Percentiles rank a stretch among this genome's conserved stretches.
Conservation (phyloP, 2,329 filamentous ascomycete genomes). For the Sordariomycetes sp. region DNA sequence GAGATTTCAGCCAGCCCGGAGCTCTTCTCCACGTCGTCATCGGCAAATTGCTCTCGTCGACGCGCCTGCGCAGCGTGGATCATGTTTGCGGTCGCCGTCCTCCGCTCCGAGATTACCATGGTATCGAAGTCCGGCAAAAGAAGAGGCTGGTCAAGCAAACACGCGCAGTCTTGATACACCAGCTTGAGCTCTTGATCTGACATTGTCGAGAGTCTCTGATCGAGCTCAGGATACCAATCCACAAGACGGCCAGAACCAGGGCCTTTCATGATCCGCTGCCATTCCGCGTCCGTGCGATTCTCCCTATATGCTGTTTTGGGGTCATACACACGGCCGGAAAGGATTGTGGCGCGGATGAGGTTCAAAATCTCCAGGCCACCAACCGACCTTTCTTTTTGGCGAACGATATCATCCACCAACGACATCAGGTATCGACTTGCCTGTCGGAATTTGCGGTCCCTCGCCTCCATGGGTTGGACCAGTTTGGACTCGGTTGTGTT, state of each 20-base stretch:
- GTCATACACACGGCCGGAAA: background rate
- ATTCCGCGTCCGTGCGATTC: background rate
- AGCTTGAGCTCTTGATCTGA: background rate
- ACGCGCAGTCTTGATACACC: background rate
- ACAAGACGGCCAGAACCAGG: background rate
- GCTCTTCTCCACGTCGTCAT: background rate
- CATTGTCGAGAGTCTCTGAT: background rate
- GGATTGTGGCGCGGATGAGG: background rate
- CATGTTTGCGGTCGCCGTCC: background rate
- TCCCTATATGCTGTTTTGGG: background rate
- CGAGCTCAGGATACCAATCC: constrained; percentile 1
- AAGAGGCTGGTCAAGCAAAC: background rate
- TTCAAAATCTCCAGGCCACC: background rate
- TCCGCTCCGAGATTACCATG: background rate
- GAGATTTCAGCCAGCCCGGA: constrained; percentile 1
- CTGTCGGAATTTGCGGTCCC: background rate
- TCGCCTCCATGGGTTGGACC: background rate
- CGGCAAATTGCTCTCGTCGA: background rate
- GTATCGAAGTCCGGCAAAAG: background rate
- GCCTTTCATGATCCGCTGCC: background rate
- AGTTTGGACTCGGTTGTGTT: background rate
- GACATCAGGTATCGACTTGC: background rate
- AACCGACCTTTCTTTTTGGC: background rate
- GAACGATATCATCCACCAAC: background rate
- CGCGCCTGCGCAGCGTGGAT: background rate